Evolutionary conservation across 2,329 filamentous ascomycete genomes (phyloP).

Genomic region (Diaporthe destruens): DNA sequence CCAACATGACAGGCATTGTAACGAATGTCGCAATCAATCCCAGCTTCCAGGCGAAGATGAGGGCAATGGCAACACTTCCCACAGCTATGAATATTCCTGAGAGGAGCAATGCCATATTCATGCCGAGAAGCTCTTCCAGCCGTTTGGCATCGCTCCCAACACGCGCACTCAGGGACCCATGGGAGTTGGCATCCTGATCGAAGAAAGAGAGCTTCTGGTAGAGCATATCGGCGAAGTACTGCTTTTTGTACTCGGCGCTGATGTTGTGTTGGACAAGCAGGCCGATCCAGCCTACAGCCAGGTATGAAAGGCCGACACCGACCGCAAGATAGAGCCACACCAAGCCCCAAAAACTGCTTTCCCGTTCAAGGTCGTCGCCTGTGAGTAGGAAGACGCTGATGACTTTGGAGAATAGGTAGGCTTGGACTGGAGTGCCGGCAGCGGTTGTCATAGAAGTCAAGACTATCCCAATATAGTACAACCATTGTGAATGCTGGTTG

Average conservation of each 20-base stretch:
- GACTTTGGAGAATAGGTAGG: slow-evolving; percentile 82
- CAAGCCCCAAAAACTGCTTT: slow-evolving; percentile 82
- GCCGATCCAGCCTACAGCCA: slow-evolving; percentile 55
- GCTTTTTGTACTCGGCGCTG: slow-evolving; percentile 54
- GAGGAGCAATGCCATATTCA: slow-evolving; percentile 74
- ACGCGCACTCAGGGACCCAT: slow-evolving; percentile 70
- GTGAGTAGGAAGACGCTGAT: slow-evolving; percentile 69
- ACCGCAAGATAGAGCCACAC: slow-evolving; percentile 87
- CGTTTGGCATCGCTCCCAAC: slow-evolving; percentile 68
- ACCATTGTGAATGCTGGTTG: slow-evolving; percentile 11
- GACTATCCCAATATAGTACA: not conserved
- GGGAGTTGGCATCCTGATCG: slow-evolving; percentile 59
- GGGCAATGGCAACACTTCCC: slow-evolving; percentile 66
- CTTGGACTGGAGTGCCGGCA: slow-evolving; percentile 55
- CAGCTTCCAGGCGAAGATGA: slow-evolving; percentile 58
- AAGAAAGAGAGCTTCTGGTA: slow-evolving; percentile 71
- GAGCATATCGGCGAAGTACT: slow-evolving; percentile 71
- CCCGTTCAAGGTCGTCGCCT: slow-evolving; percentile 49
- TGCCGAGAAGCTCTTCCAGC: slow-evolving; percentile 79
- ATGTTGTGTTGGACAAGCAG: slow-evolving; percentile 7
- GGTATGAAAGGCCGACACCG: slow-evolving; percentile 67
- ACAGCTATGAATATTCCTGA: slow-evolving; percentile 70
- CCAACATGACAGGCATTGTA: slow-evolving; percentile 55
- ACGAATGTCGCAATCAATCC: slow-evolving; percentile 55
- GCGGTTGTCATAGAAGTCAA: slow-evolving; percentile 44